A percentile compares a stretch with the other conserved stretches of the same genome.
phyloP scores from a whole-genome alignment of 148 eudicot species.

The Pouteria glomerata region DNA sequence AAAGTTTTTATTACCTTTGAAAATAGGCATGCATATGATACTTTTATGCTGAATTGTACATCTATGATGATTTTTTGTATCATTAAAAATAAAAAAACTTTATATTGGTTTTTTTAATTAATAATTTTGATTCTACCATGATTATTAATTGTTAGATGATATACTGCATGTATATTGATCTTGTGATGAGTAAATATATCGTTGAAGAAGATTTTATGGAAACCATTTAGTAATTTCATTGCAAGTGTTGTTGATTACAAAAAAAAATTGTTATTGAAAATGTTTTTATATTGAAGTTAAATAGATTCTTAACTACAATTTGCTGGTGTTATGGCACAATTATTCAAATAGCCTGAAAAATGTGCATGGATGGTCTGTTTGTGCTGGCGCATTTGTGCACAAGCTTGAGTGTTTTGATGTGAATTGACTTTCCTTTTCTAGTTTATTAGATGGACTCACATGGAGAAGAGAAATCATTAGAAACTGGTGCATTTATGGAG shows the following conservation, averaged over 20 bases:
- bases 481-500: slow-evolving; percentile 46
- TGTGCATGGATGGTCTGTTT: background rate
- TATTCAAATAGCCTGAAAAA: background rate
- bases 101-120: too few species aligned
- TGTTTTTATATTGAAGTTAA: background rate
- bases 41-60: too few species aligned
- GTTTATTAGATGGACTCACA: slow-evolving; percentile 24
- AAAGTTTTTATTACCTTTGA: too few species aligned
- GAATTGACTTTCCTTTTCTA: background rate
- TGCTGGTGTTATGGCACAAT: too few species aligned
- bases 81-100: too few species aligned
- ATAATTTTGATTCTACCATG: too few species aligned
- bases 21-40: too few species aligned
- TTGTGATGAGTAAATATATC: background rate
- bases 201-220: background rate
- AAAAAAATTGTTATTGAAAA: background rate
- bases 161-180: background rate
- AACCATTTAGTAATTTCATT: too few species aligned
- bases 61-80: too few species aligned
- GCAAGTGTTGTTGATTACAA: too few species aligned
- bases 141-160: too few species aligned
- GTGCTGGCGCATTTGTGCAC: background rate
- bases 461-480: slow-evolving; percentile 7
- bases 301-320: background rate
- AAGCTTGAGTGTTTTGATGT: background rate